phyloP scores from a whole-genome alignment of 345 rosid genomes.

The Euphorbia pulcherrima region DNA sequence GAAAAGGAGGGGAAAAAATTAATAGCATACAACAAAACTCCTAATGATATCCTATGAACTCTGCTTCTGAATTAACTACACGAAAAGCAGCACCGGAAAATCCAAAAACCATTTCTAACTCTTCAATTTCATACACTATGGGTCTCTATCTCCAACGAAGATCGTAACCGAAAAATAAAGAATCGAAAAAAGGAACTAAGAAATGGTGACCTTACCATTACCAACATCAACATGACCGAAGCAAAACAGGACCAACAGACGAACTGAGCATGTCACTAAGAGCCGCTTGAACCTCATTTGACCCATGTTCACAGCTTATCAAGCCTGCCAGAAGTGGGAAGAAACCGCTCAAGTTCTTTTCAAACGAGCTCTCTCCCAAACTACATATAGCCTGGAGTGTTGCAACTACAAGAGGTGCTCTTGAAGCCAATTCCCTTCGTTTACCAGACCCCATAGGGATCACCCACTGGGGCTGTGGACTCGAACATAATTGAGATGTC shows the following conservation, averaged over 20 bases:
- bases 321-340: conserved; percentile 76
- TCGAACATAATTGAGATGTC: conserved; percentile 34
- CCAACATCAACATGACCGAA: conserved; percentile 55
- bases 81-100: conserved; percentile 16
- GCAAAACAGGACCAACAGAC: conserved; percentile 76
- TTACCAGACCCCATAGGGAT: conserved; percentile 89
- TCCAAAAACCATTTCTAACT: conserved; percentile 28
- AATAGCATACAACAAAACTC: conserved; percentile 40
- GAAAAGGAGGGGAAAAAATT: not conserved
- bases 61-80: conserved; percentile 27
- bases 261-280: conserved; percentile 83
- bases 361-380: conserved; percentile 68
- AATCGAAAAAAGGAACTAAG: conserved; percentile 7
- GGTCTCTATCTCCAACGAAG: conserved; percentile 28
- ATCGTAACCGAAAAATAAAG: not conserved
- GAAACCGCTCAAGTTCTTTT: conserved; percentile 60
- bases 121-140: conserved; percentile 37
- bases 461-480: conserved; percentile 47
- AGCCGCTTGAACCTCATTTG: conserved; percentile 83
- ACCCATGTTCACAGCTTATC: conserved; percentile 90
- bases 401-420: conserved; percentile 74
- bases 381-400: conserved; percentile 76
- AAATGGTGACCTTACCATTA: conserved; percentile 19
- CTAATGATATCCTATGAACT: conserved; percentile 21
- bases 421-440: conserved; percentile 72